Evolutionary conservation across 2,329 filamentous ascomycete genomes (phyloP).

Genomic region (Byssochlamys sp.): DNA sequence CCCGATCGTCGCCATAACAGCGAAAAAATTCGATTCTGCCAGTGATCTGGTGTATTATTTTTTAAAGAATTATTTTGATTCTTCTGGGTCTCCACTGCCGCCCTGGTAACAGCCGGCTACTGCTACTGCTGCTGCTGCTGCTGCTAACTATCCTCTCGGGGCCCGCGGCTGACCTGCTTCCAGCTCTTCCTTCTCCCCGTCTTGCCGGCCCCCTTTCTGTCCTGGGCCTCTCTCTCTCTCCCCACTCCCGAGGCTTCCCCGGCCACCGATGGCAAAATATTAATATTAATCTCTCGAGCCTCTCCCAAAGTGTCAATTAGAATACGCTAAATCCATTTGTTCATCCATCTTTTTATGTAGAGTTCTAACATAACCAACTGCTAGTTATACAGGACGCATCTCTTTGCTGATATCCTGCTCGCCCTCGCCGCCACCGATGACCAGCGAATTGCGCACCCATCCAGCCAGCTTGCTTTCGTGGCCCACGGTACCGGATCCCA

Average conservation of each 20-base stretch:
- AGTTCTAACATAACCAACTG: no score
- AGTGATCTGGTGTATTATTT: no score
- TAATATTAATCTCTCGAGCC: background rate
- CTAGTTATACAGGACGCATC: background rate
- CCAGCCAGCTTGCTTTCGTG: background rate
- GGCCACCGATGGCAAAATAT: background rate
- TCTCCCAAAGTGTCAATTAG: background rate
- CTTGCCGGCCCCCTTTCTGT: background rate
- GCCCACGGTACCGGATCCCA: background rate
- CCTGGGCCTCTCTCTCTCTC: background rate
- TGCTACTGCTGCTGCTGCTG: no score
- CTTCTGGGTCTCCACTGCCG: background rate
- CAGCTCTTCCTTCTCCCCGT: background rate
- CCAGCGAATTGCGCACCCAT: background rate
- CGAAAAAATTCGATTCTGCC: no score
- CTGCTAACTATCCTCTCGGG: background rate
- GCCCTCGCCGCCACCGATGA: background rate
- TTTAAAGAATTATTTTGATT: no score
- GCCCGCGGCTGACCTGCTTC: background rate
- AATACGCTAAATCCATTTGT: no score
- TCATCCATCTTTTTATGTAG: no score
- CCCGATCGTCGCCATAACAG: constrained; percentile 19
- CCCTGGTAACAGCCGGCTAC: background rate
- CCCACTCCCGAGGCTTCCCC: background rate
- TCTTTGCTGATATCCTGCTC: background rate